Evolutionary conservation across 2,329 filamentous ascomycete species (phyloP).

Genomic region (Apiospora sp.): DNA sequence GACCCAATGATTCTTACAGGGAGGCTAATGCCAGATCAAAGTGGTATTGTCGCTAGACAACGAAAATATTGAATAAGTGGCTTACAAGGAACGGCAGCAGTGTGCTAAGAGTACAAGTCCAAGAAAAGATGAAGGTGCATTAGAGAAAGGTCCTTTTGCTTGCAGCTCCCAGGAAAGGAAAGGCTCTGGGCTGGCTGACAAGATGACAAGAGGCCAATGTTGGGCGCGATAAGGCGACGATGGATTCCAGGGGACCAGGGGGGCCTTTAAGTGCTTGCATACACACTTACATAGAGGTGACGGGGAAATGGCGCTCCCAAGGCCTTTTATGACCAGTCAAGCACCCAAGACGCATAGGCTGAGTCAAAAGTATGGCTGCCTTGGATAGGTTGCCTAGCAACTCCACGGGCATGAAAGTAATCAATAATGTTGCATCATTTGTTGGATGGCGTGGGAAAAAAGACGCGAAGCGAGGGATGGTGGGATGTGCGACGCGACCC

Average conservation of each 20-base stretch:
- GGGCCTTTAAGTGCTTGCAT: constrained; percentile 44
- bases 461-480: constrained; percentile 36
- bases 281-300: constrained; percentile 41
- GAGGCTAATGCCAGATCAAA: background rate
- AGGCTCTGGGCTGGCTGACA: background rate
- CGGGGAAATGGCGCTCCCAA: constrained; percentile 29
- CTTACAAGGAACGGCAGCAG: constrained; percentile 15
- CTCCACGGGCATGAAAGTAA: constrained; percentile 35
- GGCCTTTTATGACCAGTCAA: constrained; percentile 34
- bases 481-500: constrained; percentile 43
- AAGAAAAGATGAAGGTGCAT: background rate
- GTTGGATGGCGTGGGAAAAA: constrained; percentile 33
- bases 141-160: constrained; percentile 2
- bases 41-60: constrained; percentile 19
- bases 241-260: constrained; percentile 35
- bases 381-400: constrained; percentile 46
- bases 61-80: background rate
- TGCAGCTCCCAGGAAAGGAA: background rate
- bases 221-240: constrained; percentile 30
- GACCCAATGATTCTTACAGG: constrained; percentile 20
- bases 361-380: constrained; percentile 35
- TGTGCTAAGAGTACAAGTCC: background rate
- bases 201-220: constrained; percentile 23
- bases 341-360: constrained; percentile 15
- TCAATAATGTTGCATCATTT: constrained; percentile 34